Conservation (phyloP, 768 basidiomycete genomes). For the Xerocomellus chrysenteron region DNA sequence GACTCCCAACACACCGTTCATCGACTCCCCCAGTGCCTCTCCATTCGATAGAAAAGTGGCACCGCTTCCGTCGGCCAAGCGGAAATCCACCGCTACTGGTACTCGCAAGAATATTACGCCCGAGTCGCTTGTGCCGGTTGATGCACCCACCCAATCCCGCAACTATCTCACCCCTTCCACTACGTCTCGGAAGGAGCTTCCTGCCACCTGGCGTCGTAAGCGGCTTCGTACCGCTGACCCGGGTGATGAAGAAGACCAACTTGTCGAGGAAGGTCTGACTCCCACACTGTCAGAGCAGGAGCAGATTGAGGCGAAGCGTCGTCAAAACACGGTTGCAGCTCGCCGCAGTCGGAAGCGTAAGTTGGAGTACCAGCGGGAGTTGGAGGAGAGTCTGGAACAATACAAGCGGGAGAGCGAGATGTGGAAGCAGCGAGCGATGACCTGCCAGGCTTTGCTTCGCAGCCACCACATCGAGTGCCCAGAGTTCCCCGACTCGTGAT, state of each 20-base stretch:
- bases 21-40: conserved; percentile 39
- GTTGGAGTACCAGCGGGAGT: conserved; percentile 60
- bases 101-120: conserved; percentile 72
- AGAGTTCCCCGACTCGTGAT: conserved; percentile 39
- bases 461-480: conserved; percentile 60
- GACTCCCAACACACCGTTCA: conserved; percentile 50
- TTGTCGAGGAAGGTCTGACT: conserved; percentile 21
- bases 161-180: conserved; percentile 69
- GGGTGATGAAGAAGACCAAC: conserved; percentile 48
- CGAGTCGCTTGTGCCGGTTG: conserved; percentile 59
- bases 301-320: conserved; percentile 75
- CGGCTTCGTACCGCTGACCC: conserved; percentile 50
- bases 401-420: conserved; percentile 58
- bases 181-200: conserved; percentile 79
- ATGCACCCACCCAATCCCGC: conserved; percentile 79
- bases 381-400: conserved; percentile 56
- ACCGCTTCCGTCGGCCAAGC: conserved; percentile 19
- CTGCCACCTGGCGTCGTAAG: conserved; percentile 67
- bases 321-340: conserved; percentile 84
- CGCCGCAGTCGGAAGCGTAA: conserved; percentile 77
- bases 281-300: conserved; percentile 56
- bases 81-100: conserved; percentile 50
- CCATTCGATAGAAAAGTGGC: conserved; percentile 21
- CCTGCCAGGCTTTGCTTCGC: conserved; percentile 49
- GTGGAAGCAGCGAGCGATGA: conserved; percentile 58